Conservation (phyloP, 2,329 filamentous ascomycete genomes). For the Talaromyces verruculosus region DNA sequence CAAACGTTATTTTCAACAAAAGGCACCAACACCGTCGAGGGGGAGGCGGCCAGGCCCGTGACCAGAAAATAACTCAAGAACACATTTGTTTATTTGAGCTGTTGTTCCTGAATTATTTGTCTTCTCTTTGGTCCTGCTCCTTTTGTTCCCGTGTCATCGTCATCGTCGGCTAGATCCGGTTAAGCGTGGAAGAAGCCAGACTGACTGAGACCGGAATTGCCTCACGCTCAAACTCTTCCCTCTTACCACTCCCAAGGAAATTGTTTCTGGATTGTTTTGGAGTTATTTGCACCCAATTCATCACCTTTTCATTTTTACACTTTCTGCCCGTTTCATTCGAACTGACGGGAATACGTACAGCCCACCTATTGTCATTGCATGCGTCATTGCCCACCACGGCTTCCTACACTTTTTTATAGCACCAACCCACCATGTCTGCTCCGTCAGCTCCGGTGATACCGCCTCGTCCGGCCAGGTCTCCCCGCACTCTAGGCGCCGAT, state of each 20-base stretch:
- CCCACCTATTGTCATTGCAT: constrained; percentile 4
- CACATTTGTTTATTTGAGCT: background rate
- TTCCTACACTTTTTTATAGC: constrained; percentile 20
- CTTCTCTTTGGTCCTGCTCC: background rate
- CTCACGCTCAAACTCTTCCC: constrained; percentile 14
- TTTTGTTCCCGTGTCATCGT: constrained; percentile 10
- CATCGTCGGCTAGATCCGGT: constrained; percentile 23
- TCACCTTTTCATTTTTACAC: background rate
- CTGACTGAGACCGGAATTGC: constrained; percentile 16
- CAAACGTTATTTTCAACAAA: constrained; percentile 2
- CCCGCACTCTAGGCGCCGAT: constrained; percentile 46
- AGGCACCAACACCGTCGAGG: background rate
- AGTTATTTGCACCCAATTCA: background rate
- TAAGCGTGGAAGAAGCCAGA: constrained; percentile 17
- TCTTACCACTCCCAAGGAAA: background rate
- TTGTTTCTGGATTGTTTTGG: background rate
- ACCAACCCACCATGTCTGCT: constrained; percentile 38
- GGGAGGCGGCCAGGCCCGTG: constrained; percentile 9
- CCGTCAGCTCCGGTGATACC: constrained; percentile 59
- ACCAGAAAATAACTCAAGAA: background rate
- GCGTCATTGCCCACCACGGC: constrained; percentile 21
- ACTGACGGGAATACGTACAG: constrained; percentile 3
- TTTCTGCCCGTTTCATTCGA: background rate
- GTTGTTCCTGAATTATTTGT: background rate
- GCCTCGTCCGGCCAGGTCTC: constrained; percentile 60